Conservation (phyloP, 1,284 basidiomycete genomes). For the Trametes versicolor region DNA sequence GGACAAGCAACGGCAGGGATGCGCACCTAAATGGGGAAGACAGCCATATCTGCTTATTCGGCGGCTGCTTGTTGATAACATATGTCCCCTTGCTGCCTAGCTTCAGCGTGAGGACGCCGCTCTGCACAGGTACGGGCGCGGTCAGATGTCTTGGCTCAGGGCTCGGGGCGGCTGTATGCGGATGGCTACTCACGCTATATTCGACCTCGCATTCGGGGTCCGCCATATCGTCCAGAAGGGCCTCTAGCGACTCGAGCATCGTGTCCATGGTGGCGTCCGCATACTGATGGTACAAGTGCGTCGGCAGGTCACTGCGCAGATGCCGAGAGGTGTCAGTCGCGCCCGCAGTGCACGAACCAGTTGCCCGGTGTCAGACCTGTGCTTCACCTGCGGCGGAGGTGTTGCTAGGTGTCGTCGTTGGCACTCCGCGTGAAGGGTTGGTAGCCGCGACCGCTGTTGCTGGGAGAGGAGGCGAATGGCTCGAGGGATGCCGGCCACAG, state of each 20-base stretch:
- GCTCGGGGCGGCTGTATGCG: not conserved
- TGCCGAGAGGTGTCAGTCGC: constrained; percentile 22
- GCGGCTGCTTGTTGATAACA: constrained; percentile 99
- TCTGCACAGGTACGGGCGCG: constrained; percentile 53
- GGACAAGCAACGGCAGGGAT: too few species aligned
- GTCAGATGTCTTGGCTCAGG: constrained; percentile 26
- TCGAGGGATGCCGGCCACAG: constrained; percentile 6
- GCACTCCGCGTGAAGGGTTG: not conserved
- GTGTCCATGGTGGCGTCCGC: constrained; percentile 88
- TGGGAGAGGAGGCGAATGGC: constrained; percentile 12
- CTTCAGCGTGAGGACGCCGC: constrained; percentile 90
- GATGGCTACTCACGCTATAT: constrained; percentile 79
- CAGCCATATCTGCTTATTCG: constrained; percentile 99
- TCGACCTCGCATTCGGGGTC: constrained; percentile 86
- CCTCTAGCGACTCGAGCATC: constrained; percentile 84
- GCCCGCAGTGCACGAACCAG: constrained; percentile 13
- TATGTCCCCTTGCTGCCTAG: constrained; percentile 92
- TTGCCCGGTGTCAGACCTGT: constrained; percentile 40
- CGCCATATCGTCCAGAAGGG: constrained; percentile 71
- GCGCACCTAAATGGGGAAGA: constrained; percentile 77
- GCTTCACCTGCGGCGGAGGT: constrained; percentile 45
- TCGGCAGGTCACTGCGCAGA: constrained; percentile 55
- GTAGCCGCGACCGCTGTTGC: not conserved
- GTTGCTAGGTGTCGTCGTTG: constrained; percentile 40
- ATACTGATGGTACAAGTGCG: constrained; percentile 78